A percentile compares a stretch with the other conserved stretches of the same genome.
phyloP scores from a whole-genome alignment of 1,284 basidiomycete species.

The Ganoderma lucidum region DNA sequence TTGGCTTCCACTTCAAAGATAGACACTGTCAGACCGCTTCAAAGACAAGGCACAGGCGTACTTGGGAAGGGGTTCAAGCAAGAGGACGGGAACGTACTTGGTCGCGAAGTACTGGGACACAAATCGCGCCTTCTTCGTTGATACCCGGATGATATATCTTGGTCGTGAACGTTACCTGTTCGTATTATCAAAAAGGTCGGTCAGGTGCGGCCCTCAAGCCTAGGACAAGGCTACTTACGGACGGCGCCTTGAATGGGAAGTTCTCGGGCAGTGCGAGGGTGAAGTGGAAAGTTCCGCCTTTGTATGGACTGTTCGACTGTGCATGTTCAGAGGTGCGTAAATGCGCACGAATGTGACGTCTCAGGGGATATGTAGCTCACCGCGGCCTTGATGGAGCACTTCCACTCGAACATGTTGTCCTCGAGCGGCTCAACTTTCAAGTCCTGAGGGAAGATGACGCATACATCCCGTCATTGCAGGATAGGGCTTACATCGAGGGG shows the following conservation, averaged over 20 bases:
- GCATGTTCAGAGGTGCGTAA: constrained; percentile 2
- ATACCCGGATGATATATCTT: constrained; percentile 95
- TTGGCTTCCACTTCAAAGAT: constrained; percentile 83
- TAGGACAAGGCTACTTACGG: constrained; percentile 53
- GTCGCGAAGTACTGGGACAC: constrained; percentile 81
- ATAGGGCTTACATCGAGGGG: constrained; percentile 62
- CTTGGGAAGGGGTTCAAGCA: background rate
- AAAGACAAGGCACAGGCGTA: background rate
- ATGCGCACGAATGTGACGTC: background rate
- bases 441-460: constrained; percentile 49
- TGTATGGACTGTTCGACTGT: constrained; percentile 85
- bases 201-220: background rate
- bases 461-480: background rate
- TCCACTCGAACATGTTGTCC: constrained; percentile 82
- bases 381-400: constrained; percentile 77
- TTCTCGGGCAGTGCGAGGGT: constrained; percentile 74
- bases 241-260: constrained; percentile 92
- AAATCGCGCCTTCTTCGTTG: constrained; percentile 89
- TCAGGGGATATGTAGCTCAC: constrained; percentile 53
- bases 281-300: constrained; percentile 84
- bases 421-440: constrained; percentile 72
- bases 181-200: too few species aligned
- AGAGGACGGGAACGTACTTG: constrained; percentile 61
- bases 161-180: constrained; percentile 84
- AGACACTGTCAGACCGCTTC: too few species aligned